phyloP scores from a whole-genome alignment of 2,329 filamentous ascomycete genomes.

The Didymella sp. region DNA sequence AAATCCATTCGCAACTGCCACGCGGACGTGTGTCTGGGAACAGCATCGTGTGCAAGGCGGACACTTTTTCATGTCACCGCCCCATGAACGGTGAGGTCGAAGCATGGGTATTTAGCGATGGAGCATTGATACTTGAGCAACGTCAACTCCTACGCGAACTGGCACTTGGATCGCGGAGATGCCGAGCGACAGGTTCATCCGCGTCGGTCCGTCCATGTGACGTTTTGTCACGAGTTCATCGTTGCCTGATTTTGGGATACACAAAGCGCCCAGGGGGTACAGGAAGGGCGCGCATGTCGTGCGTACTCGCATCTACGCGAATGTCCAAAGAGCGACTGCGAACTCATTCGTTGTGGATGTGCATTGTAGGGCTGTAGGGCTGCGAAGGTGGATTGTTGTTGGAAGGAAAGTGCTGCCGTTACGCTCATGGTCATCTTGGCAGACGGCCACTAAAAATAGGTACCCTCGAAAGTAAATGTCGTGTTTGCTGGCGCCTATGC shows the following conservation, averaged over 20 bases:
- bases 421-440: conserved; percentile 28
- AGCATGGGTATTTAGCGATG: conserved; percentile 21
- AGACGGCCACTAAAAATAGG: conserved; percentile 37
- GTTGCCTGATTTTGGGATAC: conserved; percentile 17
- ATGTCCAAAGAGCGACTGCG: conserved; percentile 6
- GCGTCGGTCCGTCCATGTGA: conserved; percentile 17
- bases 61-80: conserved; percentile 6
- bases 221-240: conserved; percentile 4
- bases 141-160: conserved; percentile 10
- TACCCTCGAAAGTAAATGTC: conserved; percentile 3
- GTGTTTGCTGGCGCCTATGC: conserved; percentile 7
- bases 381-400: conserved; percentile 4
- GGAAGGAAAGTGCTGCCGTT: conserved; percentile 23
- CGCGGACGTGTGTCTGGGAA: conserved; percentile 13
- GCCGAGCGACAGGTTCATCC: conserved; percentile 23
- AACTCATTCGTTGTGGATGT: conserved; percentile 18
- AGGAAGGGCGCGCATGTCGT: conserved; percentile 26
- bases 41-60: conserved; percentile 15
- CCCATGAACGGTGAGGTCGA: conserved; percentile 12
- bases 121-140: conserved; percentile 22
- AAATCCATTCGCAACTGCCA: conserved; percentile 8
- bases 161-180: conserved; percentile 13
- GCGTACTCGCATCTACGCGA: conserved; percentile 14
- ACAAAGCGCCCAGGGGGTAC: conserved; percentile 20
- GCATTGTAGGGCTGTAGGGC: conserved; percentile 35